Evolutionary conservation across 1,284 basidiomycete genomes (phyloP).

Genomic region (Boletus albobrunnescens): DNA sequence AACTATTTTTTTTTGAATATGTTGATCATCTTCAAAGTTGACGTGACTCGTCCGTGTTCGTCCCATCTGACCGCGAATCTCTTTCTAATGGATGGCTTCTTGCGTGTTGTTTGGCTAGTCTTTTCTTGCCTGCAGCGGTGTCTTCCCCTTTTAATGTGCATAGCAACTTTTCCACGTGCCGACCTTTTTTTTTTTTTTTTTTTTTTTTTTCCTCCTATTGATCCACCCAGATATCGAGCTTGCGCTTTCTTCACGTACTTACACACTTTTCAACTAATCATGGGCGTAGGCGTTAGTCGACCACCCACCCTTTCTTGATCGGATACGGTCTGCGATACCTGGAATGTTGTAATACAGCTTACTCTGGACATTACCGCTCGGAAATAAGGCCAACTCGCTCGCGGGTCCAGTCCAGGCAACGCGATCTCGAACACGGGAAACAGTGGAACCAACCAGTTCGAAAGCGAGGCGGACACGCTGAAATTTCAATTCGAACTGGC

Average conservation of each 20-base stretch:
- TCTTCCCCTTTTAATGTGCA: constrained; percentile 20
- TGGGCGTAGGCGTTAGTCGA: constrained; percentile 15
- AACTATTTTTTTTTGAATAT: constrained; percentile 33
- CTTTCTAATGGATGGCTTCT: constrained; percentile 17
- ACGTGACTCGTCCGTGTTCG: constrained; percentile 14
- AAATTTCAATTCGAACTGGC: constrained; percentile 8
- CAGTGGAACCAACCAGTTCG: too few species aligned
- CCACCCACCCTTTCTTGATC: constrained; percentile 23
- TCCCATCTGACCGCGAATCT: constrained; percentile 8
- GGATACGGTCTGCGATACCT: constrained; percentile 35
- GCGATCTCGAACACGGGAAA: constrained; percentile 3
- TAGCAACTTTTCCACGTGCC: constrained; percentile 15
- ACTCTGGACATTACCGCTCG: constrained; percentile 26
- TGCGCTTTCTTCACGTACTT: constrained; percentile 22
- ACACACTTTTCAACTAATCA: constrained; percentile 27
- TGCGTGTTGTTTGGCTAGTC: constrained; percentile 21
- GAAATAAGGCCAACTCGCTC: constrained; percentile 18
- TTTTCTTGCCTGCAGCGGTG: background rate
- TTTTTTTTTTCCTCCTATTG: too few species aligned
- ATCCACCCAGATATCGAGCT: constrained; percentile 16
- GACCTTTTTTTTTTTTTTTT: background rate
- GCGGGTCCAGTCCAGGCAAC: background rate
- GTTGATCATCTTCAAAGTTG: constrained; percentile 34
- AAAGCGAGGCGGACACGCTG: background rate
- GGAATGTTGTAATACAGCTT: constrained; percentile 36